phyloP scores from a whole-genome alignment of 345 rosid species.

The Ricinus communis region DNA sequence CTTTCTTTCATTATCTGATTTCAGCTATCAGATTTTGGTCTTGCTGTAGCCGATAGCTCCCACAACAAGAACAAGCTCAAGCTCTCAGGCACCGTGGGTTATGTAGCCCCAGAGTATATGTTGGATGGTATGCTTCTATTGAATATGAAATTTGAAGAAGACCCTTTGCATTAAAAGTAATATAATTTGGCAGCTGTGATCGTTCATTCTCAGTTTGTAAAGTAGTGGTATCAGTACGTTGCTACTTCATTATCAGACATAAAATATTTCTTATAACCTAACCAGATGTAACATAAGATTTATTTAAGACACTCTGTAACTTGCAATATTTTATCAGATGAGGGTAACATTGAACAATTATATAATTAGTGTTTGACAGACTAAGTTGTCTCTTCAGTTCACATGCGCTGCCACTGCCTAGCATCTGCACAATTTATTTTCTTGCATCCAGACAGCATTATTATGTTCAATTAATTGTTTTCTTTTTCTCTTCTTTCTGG shows the following conservation, averaged over 20 bases:
- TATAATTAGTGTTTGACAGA: background rate
- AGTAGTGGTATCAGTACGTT: background rate
- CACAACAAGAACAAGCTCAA: conserved; percentile 68
- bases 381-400: conserved; percentile 18
- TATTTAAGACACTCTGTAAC: conserved; percentile 6
- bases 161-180: background rate
- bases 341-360: background rate
- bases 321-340: conserved; percentile 21
- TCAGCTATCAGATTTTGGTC: conserved; percentile 97
- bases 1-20: conserved; percentile 13
- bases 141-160: background rate
- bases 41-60: conserved; percentile 71
- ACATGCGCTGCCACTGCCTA: conserved; percentile 29
- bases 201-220: background rate
- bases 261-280: background rate
- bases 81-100: conserved; percentile 95
- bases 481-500: conserved; percentile 1
- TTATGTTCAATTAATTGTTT: no score
- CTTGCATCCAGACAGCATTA: background rate
- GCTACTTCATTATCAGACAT: background rate
- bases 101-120: conserved; percentile 94
- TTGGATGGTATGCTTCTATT: conserved; percentile 66
- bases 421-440: conserved; percentile 4
- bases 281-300: background rate
- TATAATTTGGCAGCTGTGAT: background rate